phyloP scores from a whole-genome alignment of 140 eudicot species.

The Cichorium intybus region DNA sequence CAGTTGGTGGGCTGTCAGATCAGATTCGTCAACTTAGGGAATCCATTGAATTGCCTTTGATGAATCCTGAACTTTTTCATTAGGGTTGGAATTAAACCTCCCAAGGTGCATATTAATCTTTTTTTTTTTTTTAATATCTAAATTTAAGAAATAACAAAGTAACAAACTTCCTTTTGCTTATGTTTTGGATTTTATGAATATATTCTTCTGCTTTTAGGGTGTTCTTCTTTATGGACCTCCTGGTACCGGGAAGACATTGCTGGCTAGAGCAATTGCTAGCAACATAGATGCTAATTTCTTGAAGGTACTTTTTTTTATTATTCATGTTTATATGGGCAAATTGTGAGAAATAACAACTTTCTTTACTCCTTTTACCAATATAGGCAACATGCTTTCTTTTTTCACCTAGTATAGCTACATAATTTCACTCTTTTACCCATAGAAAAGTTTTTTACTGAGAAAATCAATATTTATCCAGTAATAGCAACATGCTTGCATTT shows the following conservation, averaged over 20 bases:
- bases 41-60: constrained; percentile 91
- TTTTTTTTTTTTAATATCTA: background rate
- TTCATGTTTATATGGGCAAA: background rate
- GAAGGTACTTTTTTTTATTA: constrained; percentile 46
- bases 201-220: constrained; percentile 51
- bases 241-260: constrained; percentile 92
- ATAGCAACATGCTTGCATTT: too few species aligned
- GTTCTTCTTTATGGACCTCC: constrained; percentile 99
- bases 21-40: constrained; percentile 96
- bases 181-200: background rate
- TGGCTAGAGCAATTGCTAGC: constrained; percentile 98
- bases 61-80: constrained; percentile 97
- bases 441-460: too few species aligned
- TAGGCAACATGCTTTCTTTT: too few species aligned
- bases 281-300: constrained; percentile 91
- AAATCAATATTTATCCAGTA: too few species aligned
- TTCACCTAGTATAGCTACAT: too few species aligned
- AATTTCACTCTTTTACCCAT: too few species aligned
- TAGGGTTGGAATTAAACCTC: constrained; percentile 96
- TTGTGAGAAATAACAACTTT: too few species aligned
- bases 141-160: background rate
- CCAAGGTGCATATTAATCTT: constrained; percentile 57
- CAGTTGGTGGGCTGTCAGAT: constrained; percentile 95
- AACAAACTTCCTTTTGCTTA: background rate
- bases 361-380: too few species aligned